Evolutionary conservation across 148 eudicot genomes (phyloP), one percentile per base, ranked within the genome.

Genomic region (Nepenthes mirabilis): DNA sequence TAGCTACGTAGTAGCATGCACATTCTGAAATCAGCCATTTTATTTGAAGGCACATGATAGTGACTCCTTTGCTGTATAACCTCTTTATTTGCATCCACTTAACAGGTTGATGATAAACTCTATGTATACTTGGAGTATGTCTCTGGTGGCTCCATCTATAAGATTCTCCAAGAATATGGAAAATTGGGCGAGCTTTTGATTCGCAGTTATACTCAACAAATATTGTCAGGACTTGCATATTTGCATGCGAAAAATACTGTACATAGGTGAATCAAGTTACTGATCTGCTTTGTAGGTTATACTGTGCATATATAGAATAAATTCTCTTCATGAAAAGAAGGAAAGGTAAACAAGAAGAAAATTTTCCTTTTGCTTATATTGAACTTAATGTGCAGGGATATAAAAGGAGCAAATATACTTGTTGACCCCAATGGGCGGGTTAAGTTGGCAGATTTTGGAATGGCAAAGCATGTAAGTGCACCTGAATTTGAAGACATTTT

Each of bases 351-450:
- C 14, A 14, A 23, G 23, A 23, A 23, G 23, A 23, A 14, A 11
- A 4, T 9, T 14, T 35, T 56, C 33, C 12, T 51, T 36, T 63
- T 36, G 37, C 57, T 64, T 54, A 53, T 59, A 23, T 52, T 73
- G 40, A 62, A 57, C 36, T 64, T 50, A 51, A 9, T 65, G n/a
- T 70, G 52, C 73, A 93, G 98, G 82, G 99, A 93, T 68, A 93
- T 93, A 59, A 93, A 93, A 78, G 99, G 99, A 75, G 99, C 99
- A 72, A 88, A 88, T 75, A 85, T 91, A 59, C 96, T 91, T 53
- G 98, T 91, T 59, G 98, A 91, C 68, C 96, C 98, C 14, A 79
- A 81, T 77, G 98, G 98, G 36, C 90, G 91, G 52, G 79, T 88
- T 14, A 93, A 93, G 82, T 70, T 93, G 79, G 96, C 96, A 54